Evolutionary conservation across 2,329 filamentous ascomycete species (phyloP), one percentile per base, ranked within the genome.

Genomic region (Cladophialophora yegresii): DNA sequence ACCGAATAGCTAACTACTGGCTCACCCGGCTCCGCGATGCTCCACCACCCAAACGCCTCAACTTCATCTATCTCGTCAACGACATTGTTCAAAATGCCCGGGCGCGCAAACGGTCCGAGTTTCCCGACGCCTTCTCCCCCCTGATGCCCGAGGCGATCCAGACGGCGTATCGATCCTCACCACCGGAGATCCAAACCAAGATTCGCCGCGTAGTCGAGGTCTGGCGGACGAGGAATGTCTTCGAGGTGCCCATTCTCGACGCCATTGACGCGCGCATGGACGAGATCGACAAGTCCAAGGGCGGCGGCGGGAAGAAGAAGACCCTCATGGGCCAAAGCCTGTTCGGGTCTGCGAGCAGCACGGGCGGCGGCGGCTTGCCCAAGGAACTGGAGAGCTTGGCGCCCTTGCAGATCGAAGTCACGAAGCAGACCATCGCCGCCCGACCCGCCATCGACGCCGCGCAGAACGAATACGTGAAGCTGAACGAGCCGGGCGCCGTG

Each of bases 41-140:
- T 1, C 87, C 90, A 6, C 89, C 91, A 66, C 86, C 89, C 65
- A 97, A 96, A 77, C 87, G 92, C 71, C 82, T 99, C 65, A 96
- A 92, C 72, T 82, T 98, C 69, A 86, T 99, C 68, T 99, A 99
- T 76, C 88, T 99, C 62, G 93, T 93, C 68, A 99, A 99, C 77
- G 95, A 99, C 82, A 93, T 99, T 64, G 90, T 92, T 23, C 95
- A 99, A 75, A 95, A 98, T 75, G 96, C 93, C 26, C 96, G 96
- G 77, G 93, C 91, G 54, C 89, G 93, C 40, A 88, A 90, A 68
- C 97, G 96, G 77, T 88, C 93, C 59, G 95, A 99, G 72, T 99
- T 99, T 71, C 84, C 97, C 13, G 84, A 89, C 66, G 93, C 95
- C 7, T 98, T 96, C 77, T 89, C 93, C 53, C 93, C 95, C 4